Evolutionary conservation across 2,329 filamentous ascomycete genomes (phyloP), one percentile per base, ranked within the genome.

Genomic region (Eutypa lata): DNA sequence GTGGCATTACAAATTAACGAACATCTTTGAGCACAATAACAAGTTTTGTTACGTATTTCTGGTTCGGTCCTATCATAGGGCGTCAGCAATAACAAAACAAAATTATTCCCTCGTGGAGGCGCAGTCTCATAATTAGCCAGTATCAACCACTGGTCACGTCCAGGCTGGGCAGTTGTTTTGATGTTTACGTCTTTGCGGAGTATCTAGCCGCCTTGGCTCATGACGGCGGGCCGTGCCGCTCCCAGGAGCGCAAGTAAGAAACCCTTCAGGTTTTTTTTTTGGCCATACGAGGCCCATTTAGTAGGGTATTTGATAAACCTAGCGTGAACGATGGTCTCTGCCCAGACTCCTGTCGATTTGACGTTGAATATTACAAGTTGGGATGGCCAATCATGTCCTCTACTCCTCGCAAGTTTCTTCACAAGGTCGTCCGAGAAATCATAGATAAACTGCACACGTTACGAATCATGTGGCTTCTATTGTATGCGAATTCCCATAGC

Each of bases 381-480:
- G 26, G 26, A 31, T 6, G 18, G 40, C 57, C 54, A 61, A 61
- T 61, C 53, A 57, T 33, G 35, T 40, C 37, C 33, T 24, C 26
- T 10, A 10, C 10, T 31, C 26, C 26, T 31, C 26, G 26, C n/a
- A 31, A 10, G 19, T 21, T 11, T 18, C 38, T 42, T 42, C 8
- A 11, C 3, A 18, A 51, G 48, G 49, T 45, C 47, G 55, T 50
- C 46, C 54, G 53, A 44, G 53, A 56, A 53, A 57, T 50, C 52
- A 53, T 45, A 37, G 53, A 54, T 53, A 54, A 48, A 54, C 58
- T 56, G 65, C 61, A 57, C 59, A 57, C 55, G 55, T 22, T 53
- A 49, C 44, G 54, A 62, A 63, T 66, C 64, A 66, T 66, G 64
- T 66, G 64, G 57, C 60, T 61, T 60, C 59, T 56, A 58, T 51